A percentile compares a stretch with the other conserved stretches of the same genome.
Conservation (phyloP, 2,329 filamentous ascomycete species). For the Phaeosphaeriaceae sp. region DNA sequence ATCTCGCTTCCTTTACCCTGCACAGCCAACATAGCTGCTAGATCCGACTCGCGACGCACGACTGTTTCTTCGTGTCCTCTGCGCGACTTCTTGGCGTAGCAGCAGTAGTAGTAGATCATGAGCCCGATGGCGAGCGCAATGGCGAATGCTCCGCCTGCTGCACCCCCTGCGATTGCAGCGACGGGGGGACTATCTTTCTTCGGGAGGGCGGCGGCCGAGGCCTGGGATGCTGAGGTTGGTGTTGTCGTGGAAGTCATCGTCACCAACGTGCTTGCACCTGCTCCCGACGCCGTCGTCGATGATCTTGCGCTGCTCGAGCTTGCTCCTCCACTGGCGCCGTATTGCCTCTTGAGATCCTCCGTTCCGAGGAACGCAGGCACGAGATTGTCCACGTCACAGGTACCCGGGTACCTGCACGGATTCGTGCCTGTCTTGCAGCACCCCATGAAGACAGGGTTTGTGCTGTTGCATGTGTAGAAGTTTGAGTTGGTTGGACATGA, state of each 20-base stretch:
- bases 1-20: not conserved
- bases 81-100: conserved; percentile 15
- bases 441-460: conserved; percentile 42
- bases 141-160: conserved; percentile 25
- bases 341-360: conserved; percentile 18
- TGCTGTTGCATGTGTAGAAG: conserved; percentile 47
- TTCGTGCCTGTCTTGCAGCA: conserved; percentile 44
- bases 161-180: conserved; percentile 34
- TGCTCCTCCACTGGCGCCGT: conserved; percentile 15
- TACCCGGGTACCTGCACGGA: conserved; percentile 36
- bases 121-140: conserved; percentile 20
- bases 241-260: conserved; percentile 5
- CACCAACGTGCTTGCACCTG: not conserved
- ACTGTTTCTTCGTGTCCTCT: conserved; percentile 10
- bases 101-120: conserved; percentile 25
- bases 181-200: conserved; percentile 10
- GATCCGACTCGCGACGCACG: conserved; percentile 7
- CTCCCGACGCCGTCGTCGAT: not conserved
- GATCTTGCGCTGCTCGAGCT: not conserved
- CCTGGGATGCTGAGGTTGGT: conserved; percentile 4
- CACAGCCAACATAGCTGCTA: conserved; percentile 5
- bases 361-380: conserved; percentile 23
- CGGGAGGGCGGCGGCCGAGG: not conserved
- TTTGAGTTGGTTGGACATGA: conserved; percentile 27
- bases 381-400: conserved; percentile 38